These are phyloP conservation scores for Mycosarcoma maydis DNA, from an alignment of 1,284 basidiomycete species.

Conservation along the genomic window DNA sequence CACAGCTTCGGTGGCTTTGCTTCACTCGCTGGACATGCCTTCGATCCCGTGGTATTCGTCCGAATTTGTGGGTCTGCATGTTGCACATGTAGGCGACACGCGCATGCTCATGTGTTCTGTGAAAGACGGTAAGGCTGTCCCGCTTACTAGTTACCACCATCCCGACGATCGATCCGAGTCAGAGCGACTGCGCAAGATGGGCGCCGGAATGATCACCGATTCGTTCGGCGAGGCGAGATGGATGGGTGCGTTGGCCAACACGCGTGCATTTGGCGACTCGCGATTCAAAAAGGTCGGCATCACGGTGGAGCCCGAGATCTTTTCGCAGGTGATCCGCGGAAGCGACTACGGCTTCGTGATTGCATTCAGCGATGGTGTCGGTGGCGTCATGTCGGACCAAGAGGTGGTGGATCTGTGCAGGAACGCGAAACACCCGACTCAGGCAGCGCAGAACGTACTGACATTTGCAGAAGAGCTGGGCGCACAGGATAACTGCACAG, in stretches of 20 bases:
- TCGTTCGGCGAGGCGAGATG: constrained; percentile 94
- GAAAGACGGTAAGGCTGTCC: constrained; percentile 76
- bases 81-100: constrained; percentile 89
- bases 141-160: constrained; percentile 79
- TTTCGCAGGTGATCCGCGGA: constrained; percentile 76
- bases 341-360: constrained; percentile 57
- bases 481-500: constrained; percentile 88
- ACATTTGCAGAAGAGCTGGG: constrained; percentile 88
- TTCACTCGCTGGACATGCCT: constrained; percentile 82
- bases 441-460: constrained; percentile 83
- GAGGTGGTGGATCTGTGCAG: constrained; percentile 92
- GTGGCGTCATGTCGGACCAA: constrained; percentile 88
- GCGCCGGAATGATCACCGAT: constrained; percentile 87
- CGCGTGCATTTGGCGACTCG: constrained; percentile 90
- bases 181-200: constrained; percentile 83
- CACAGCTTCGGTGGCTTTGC: constrained; percentile 85
- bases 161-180: constrained; percentile 88
- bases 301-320: constrained; percentile 93
- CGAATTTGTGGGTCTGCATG: constrained; percentile 70
- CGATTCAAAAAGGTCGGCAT: constrained; percentile 78
- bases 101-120: constrained; percentile 83
- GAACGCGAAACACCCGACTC: constrained; percentile 76
- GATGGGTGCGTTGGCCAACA: constrained; percentile 96
- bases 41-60: constrained; percentile 69
- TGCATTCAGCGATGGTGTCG: constrained; percentile 78